Base-by-base conservation (phyloP, 805 yeast genomes). In the Sugiyamaella mastotermitis region DNA sequence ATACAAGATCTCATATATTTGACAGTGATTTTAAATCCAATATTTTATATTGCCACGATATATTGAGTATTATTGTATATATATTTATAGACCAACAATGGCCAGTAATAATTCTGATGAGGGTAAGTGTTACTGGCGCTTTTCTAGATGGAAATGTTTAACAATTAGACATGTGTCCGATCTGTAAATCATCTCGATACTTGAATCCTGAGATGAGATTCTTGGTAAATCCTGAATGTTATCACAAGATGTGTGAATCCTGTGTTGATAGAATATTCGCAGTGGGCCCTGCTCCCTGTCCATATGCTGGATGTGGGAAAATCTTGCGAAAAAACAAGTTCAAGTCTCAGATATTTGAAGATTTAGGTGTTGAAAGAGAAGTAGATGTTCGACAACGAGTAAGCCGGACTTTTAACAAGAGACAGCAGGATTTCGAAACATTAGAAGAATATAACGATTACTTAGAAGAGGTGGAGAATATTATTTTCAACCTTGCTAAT, bases 251-350 rank as follows among this genome's bases (percentile, higher is more conserved):
- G 60, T 92, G 99, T 64, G 97, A 62, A 43, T 78, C 94, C 1
- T 92, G 98, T 64, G 97, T 90, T 30, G 97, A 92, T 60, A 73
- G 98, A 48, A 88, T 92, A 38, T 92, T 84, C 57, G 77, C 95
- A 5, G 65, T 83, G 35, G 99, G 99, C 3, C 98, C 98, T 0
- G 92, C 96, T 0, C 92, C 88, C 15, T 92, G 99, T 58, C 98
- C 98, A 1, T 90, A 88, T 58, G 83, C 87, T 3, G 78, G 80
- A 37, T 92, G 99, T 66, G 87, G 80, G 41, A 85, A 82, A 66
- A 84, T 80, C 8, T 66, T 92, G 45, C 69, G 98, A 49, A 84
- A 83, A 69, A 85, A 85, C 61, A 77, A 78, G 63, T 92, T 92
- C 68, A 94, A 92, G 65, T 72, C 84, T 27, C 98, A 92, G 63